Percentiles rank a stretch among this genome's conserved stretches.
Conservation (phyloP, 2,329 filamentous ascomycete genomes). For the Phialophora chinensis region DNA sequence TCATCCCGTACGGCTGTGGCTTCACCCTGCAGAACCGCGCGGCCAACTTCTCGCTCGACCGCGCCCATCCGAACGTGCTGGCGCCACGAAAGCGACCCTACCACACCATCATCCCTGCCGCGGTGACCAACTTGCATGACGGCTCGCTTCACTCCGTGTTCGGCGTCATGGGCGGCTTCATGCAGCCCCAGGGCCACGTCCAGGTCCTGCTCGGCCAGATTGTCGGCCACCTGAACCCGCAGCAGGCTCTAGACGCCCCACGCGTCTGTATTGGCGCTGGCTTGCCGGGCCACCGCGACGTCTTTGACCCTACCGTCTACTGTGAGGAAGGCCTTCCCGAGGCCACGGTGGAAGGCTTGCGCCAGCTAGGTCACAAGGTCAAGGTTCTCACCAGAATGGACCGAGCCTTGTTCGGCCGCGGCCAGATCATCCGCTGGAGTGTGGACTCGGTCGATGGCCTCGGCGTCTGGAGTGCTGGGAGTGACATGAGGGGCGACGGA, state of each 20-base stretch:
- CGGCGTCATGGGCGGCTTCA: constrained; percentile 97
- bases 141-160: constrained; percentile 80
- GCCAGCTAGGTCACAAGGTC: constrained; percentile 73
- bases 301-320: constrained; percentile 58
- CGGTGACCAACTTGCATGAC: constrained; percentile 71
- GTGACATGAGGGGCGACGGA: constrained; percentile 86
- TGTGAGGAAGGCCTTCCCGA: constrained; percentile 81
- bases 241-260: constrained; percentile 90
- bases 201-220: constrained; percentile 91
- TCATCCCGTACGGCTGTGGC: constrained; percentile 83
- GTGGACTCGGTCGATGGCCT: constrained; percentile 72
- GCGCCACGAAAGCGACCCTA: constrained; percentile 87
- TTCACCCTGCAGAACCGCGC: constrained; percentile 96
- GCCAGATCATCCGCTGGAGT: constrained; percentile 74
- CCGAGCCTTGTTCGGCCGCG: constrained; percentile 78
- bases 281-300: constrained; percentile 55
- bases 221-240: constrained; percentile 78
- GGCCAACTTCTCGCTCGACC: constrained; percentile 75
- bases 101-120: constrained; percentile 94
- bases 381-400: constrained; percentile 66
- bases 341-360: constrained; percentile 70
- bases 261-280: constrained; percentile 82
- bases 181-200: constrained; percentile 96
- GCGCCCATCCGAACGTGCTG: constrained; percentile 76
- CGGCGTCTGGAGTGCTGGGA: constrained; percentile 83